Base-by-base conservation (phyloP, 148 eudicot species). In the Silene latifolia region DNA sequence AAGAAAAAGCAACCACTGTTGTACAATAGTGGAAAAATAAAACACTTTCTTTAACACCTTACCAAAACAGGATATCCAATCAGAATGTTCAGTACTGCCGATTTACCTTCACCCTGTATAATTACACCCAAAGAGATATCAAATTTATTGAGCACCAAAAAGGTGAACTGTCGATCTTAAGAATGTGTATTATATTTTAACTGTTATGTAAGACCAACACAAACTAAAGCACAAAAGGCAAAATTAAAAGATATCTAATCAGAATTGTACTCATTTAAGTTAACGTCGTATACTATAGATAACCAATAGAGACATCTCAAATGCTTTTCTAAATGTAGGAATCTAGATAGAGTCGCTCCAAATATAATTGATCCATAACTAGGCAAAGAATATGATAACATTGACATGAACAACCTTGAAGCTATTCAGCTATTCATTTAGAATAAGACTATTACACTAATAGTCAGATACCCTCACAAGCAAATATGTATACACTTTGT, bases 61-160 rank as follows among this genome's bases (percentile, higher is more conserved):
- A 93, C 98, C 93, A 93, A 84, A 80, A 93, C 97, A 57, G 98
- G 98, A 83, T 93, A 97, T 54, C 98, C 98, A 73, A 93, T 93
- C 74, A 93, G 81, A 86, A 97, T 93, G 87, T 93, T 95, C 86
- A 92, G 78, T 20, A 90, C 97, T 78, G 97, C 97, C 75, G 96
- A 90, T 84, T 95, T 95, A 59, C 98, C 98, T 8, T 96, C 97
- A 83, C 98, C 97, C 98, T 95, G 90, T 72, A 77, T 27, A 18
- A 47, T 58, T 61, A 57, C 8, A 25, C 46, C 21, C n/a, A 42
- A 75, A 51, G 13, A 27, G 72, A n/a, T 0, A 51, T 13, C 64
- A 75, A 17, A 19, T 10, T 72, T 11, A 21, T 23, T 18, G 42
- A 63, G 56, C 59, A 63, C 17, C 24, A 20, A 6, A 51, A 59